Percentiles rank a stretch among this genome's conserved stretches.
Evolutionary conservation across 495 filamentous ascomycete species (phyloP).

Genomic region (Corynascus novoguineensis): DNA sequence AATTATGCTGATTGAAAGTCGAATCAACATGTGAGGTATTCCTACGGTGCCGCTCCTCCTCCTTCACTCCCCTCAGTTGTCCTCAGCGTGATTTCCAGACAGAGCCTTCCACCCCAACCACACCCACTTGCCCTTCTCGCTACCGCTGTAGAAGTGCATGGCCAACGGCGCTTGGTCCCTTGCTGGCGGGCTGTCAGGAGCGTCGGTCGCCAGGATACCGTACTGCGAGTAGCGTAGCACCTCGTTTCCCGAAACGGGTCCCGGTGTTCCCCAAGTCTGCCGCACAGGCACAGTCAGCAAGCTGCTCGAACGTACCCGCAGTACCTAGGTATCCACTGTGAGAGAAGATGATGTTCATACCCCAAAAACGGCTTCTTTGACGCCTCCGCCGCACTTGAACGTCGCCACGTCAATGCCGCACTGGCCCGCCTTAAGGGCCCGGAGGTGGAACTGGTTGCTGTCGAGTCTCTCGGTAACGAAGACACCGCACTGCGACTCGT

Average conservation of each 20-base stretch:
- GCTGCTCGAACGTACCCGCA: not conserved
- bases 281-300: not conserved
- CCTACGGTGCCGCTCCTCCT: too few relatives aligned
- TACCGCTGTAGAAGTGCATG: slow-evolving; percentile 9
- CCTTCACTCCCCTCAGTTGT: not conserved
- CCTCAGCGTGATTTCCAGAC: not conserved
- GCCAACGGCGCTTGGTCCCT: not conserved
- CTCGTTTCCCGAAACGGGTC: not conserved
- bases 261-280: not conserved
- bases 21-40: too few relatives aligned
- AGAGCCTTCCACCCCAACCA: slow-evolving; percentile 11
- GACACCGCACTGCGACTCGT: slow-evolving; percentile 12
- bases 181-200: slow-evolving; percentile 5
- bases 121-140: slow-evolving; percentile 13
- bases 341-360: not conserved
- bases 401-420: slow-evolving; percentile 9
- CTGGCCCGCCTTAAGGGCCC: not conserved
- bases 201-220: slow-evolving; percentile 10
- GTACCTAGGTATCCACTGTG: not conserved
- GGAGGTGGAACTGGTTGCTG: slow-evolving; percentile 3
- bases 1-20: too few relatives aligned
- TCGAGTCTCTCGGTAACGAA: not conserved
- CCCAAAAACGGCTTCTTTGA: slow-evolving; percentile 3
- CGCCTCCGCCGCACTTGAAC: slow-evolving; percentile 3
- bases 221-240: slow-evolving; percentile 12